Percentiles rank a stretch among this genome's conserved stretches.
Conservation (phyloP, 2,329 filamentous ascomycete genomes). For the Alternaria metachromatica region DNA sequence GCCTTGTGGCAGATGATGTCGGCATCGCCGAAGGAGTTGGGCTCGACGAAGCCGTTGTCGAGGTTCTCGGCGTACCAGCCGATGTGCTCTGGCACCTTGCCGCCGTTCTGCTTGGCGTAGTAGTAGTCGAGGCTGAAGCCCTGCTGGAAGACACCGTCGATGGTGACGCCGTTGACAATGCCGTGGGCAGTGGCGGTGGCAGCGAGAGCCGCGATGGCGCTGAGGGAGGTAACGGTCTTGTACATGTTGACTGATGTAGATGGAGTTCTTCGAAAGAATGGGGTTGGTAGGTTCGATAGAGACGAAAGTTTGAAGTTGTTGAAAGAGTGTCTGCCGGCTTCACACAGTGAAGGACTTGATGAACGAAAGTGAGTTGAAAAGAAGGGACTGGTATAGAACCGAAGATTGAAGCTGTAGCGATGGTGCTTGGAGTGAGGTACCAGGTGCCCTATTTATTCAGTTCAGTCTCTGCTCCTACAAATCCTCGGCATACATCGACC, state of each 20-base stretch:
- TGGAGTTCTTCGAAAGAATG: slow-evolving; percentile 14
- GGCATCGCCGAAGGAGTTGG: slow-evolving; percentile 32
- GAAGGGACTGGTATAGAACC: slow-evolving; percentile 36
- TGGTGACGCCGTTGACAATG: slow-evolving; percentile 53
- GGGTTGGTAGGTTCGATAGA: slow-evolving; percentile 20
- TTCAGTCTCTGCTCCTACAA: not conserved
- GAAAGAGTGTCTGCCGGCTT: slow-evolving; percentile 45
- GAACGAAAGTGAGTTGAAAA: slow-evolving; percentile 36
- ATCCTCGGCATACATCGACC: not conserved
- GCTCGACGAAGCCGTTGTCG: slow-evolving; percentile 47
- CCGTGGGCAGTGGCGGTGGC: slow-evolving; percentile 57
- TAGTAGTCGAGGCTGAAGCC: slow-evolving; percentile 54
- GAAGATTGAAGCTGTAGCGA: slow-evolving; percentile 36
- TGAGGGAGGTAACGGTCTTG: slow-evolving; percentile 33
- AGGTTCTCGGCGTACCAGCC: slow-evolving; percentile 55
- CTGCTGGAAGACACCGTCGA: slow-evolving; percentile 56
- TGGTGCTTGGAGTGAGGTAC: slow-evolving; percentile 17
- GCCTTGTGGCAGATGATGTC: slow-evolving; percentile 68
- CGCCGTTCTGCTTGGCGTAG: slow-evolving; percentile 40
- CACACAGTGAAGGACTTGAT: slow-evolving; percentile 41
- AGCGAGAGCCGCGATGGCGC: slow-evolving; percentile 44
- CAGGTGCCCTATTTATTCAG: slow-evolving; percentile 31
- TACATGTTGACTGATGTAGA: slow-evolving; percentile 32
- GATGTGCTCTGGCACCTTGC: slow-evolving; percentile 40
- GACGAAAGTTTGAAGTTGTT: slow-evolving; percentile 28